Conservation (phyloP, 2,329 filamentous ascomycete species). For the Pseudogymnoascus sp. region DNA sequence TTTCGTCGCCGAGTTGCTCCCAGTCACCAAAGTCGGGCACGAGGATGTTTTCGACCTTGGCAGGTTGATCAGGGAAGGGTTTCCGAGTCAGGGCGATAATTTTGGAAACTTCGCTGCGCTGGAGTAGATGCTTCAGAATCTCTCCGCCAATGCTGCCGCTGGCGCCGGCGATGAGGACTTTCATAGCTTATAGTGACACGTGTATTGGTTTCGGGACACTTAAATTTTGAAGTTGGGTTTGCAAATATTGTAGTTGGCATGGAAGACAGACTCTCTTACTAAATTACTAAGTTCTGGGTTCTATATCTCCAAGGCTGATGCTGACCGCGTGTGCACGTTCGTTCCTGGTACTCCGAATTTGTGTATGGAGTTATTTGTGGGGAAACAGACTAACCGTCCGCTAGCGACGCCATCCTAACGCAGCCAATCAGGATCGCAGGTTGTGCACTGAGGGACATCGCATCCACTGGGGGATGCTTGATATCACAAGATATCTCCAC, state of each 20-base stretch:
- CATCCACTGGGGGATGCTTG: too few species aligned
- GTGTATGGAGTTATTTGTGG: background rate
- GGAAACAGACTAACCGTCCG: background rate
- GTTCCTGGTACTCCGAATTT: background rate
- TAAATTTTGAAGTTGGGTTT: background rate
- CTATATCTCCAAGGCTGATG: background rate
- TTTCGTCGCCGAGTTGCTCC: slow-evolving; percentile 18
- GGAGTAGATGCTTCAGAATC: slow-evolving; percentile 28
- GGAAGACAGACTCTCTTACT: background rate
- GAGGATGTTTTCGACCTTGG: slow-evolving; percentile 21
- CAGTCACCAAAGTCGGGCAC: slow-evolving; percentile 22
- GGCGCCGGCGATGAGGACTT: slow-evolving; percentile 30
- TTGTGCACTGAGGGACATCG: too few species aligned
- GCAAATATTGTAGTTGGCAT: background rate
- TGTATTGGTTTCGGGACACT: background rate
- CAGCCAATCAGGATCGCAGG: too few species aligned
- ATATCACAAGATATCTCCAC: too few species aligned
- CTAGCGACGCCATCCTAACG: background rate
- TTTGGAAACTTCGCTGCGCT: slow-evolving; percentile 24
- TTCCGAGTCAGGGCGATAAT: slow-evolving; percentile 29
- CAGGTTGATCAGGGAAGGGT: slow-evolving; percentile 18
- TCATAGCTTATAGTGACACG: slow-evolving; percentile 22
- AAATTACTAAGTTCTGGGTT: background rate
- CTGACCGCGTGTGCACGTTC: background rate
- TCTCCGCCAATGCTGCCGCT: slow-evolving; percentile 30